Conservation (phyloP, 768 basidiomycete species). For the Pseudohyphozyma bogoriensis region DNA sequence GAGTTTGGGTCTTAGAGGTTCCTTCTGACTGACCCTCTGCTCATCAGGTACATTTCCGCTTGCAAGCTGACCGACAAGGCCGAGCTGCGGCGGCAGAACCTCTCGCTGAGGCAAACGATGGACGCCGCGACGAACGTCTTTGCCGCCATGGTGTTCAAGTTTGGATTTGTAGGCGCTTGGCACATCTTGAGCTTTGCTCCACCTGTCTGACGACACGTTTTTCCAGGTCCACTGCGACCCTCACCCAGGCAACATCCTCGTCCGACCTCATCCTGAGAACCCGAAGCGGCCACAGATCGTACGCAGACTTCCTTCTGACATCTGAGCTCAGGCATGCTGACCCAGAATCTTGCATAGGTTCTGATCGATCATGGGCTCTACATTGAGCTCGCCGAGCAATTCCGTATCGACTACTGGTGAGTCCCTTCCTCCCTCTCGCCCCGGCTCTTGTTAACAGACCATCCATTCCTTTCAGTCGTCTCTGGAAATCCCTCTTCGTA, state of each 20-base stretch:
- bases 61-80: slow-evolving; percentile 39
- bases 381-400: slow-evolving; percentile 56
- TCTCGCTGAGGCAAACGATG: slow-evolving; percentile 50
- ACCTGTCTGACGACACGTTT: background rate
- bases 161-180: slow-evolving; percentile 64
- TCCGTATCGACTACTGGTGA: slow-evolving; percentile 37
- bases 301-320: slow-evolving; percentile 36
- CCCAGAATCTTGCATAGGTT: slow-evolving; percentile 39
- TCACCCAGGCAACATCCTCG: slow-evolving; percentile 54
- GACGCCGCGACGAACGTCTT: slow-evolving; percentile 77
- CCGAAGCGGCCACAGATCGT: slow-evolving; percentile 38
- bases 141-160: slow-evolving; percentile 77
- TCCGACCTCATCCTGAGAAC: slow-evolving; percentile 48
- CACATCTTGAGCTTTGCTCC: background rate
- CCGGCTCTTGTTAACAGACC: background rate
- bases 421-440: background rate
- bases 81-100: slow-evolving; percentile 35
- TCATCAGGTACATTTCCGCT: slow-evolving; percentile 13
- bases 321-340: slow-evolving; percentile 34
- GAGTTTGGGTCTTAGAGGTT: too few species aligned
- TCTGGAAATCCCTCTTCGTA: slow-evolving; percentile 31
- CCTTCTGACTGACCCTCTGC: background rate
- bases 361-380: slow-evolving; percentile 90
- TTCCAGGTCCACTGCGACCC: slow-evolving; percentile 49
- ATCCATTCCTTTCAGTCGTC: slow-evolving; percentile 36